Evolutionary conservation across 306 rosid genomes (phyloP).

Genomic region (Ammopiptanthus mongolicus): DNA sequence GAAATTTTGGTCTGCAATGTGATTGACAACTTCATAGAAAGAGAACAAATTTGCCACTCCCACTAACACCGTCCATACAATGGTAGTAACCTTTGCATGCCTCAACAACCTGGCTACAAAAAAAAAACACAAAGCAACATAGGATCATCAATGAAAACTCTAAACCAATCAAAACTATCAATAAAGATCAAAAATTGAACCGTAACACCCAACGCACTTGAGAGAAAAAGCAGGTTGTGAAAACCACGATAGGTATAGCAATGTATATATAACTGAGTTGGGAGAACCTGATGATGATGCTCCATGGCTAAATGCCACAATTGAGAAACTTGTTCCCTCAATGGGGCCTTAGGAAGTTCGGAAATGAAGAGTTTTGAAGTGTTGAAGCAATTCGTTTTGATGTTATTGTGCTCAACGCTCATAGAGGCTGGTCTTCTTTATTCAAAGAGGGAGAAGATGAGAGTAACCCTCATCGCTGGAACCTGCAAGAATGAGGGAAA

Average conservation of each 20-base stretch:
- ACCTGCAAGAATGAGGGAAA: too few relatives aligned
- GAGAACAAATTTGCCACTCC: constrained; percentile 58
- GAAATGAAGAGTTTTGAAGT: too few relatives aligned
- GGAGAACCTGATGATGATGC: constrained; percentile 30
- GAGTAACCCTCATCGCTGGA: too few relatives aligned
- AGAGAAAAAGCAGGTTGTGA: constrained; percentile 17
- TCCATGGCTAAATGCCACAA: constrained; percentile 25
- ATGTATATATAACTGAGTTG: constrained; percentile 37
- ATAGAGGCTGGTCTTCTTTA: too few relatives aligned
- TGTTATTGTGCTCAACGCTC: too few relatives aligned
- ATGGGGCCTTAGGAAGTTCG: neutral
- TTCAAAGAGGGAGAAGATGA: too few relatives aligned
- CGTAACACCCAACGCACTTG: constrained; percentile 9
- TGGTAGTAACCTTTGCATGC: constrained; percentile 43
- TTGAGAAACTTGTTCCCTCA: constrained; percentile 24
- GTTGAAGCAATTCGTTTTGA: too few relatives aligned
- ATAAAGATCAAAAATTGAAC: neutral
- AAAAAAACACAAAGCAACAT: neutral
- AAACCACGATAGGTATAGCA: too few relatives aligned
- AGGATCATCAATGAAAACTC: too few relatives aligned
- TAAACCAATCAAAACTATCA: neutral
- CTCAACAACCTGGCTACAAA: constrained; percentile 38
- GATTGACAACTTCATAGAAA: constrained; percentile 41
- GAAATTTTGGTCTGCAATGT: too few relatives aligned
- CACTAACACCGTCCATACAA: constrained; percentile 54